phyloP scores from a whole-genome alignment of 2,329 filamentous ascomycete species.

The Nigrospora osmanthi region DNA sequence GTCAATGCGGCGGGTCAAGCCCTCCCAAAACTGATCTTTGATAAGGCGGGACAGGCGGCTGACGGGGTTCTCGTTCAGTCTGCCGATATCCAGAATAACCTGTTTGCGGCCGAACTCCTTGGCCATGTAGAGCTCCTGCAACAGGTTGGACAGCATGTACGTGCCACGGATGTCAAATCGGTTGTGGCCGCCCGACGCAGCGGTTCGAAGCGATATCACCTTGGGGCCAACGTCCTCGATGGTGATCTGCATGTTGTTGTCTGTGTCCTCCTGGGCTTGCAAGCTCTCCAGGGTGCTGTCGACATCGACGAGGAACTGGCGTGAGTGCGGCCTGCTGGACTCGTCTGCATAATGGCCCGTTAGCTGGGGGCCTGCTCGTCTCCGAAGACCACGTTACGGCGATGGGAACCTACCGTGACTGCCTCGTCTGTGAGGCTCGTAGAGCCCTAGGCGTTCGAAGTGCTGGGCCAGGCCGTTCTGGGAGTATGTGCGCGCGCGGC shows the following conservation, averaged over 20 bases:
- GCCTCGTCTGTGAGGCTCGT: slow-evolving; percentile 48
- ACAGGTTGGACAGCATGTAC: slow-evolving; percentile 93
- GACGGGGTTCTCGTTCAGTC: slow-evolving; percentile 92
- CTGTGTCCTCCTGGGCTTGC: slow-evolving; percentile 81
- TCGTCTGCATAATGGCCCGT: slow-evolving; percentile 53
- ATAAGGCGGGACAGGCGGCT: slow-evolving; percentile 81
- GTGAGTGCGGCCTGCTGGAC: slow-evolving; percentile 52
- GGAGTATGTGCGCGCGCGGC: slow-evolving; percentile 48
- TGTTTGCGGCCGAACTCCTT: slow-evolving; percentile 84
- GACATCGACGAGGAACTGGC: slow-evolving; percentile 81
- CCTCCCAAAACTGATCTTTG: slow-evolving; percentile 86
- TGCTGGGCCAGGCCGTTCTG: slow-evolving; percentile 48
- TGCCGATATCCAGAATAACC: slow-evolving; percentile 84
- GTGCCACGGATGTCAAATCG: slow-evolving; percentile 88
- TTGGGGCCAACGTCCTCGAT: slow-evolving; percentile 95
- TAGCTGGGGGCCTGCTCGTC: not conserved
- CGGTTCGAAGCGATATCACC: slow-evolving; percentile 77
- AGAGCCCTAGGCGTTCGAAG: slow-evolving; percentile 41
- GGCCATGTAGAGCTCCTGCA: slow-evolving; percentile 90
- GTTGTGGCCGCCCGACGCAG: slow-evolving; percentile 77
- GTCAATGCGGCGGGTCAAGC: slow-evolving; percentile 83
- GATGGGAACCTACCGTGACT: slow-evolving; percentile 44
- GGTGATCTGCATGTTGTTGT: slow-evolving; percentile 93
- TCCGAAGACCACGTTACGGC: not conserved
- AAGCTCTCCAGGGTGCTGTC: slow-evolving; percentile 74